These are phyloP conservation scores for Cetradonia linearis DNA, from an alignment of 495 filamentous ascomycete species.

Conservation along the genomic window DNA sequence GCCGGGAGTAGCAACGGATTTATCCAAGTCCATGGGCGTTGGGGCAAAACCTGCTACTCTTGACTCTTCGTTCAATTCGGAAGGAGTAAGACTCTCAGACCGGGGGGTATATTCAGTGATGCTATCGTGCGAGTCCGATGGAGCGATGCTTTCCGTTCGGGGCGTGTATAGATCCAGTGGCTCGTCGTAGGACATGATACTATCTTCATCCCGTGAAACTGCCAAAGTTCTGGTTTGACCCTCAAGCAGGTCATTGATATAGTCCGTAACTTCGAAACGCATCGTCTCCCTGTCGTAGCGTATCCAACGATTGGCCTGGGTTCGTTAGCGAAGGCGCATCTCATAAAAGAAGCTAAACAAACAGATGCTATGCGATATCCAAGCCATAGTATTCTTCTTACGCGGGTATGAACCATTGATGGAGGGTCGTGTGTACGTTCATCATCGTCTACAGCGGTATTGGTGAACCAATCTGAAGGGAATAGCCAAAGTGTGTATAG, in stretches of 20 bases:
- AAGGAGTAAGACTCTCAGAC: neutral
- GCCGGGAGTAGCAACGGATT: neutral
- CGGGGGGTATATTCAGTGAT: neutral
- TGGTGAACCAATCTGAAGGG: neutral
- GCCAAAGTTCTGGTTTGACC: neutral
- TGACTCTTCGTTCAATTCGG: neutral
- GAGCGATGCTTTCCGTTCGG: neutral
- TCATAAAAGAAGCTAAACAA: neutral
- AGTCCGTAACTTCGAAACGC: neutral
- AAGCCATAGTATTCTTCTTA: conserved; percentile 1
- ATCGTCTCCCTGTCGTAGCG: neutral
- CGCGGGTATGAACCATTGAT: conserved; percentile 1
- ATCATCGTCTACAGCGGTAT: neutral
- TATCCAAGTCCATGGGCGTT: neutral
- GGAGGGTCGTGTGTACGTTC: conserved; percentile 1
- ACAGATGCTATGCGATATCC: neutral
- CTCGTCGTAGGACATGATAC: neutral
- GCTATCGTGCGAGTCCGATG: neutral
- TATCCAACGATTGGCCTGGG: conserved; percentile 6
- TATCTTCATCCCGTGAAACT: neutral
- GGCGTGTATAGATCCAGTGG: neutral
- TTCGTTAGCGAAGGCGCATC: neutral
- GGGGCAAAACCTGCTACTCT: neutral
- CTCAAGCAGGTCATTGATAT: neutral
- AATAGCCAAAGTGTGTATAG: conserved; percentile 33